A percentile compares a stretch with the other conserved stretches of the same genome.
phyloP scores from a whole-genome alignment of 805 yeast genomes.

The Ogataea nakhonphanomensis region DNA sequence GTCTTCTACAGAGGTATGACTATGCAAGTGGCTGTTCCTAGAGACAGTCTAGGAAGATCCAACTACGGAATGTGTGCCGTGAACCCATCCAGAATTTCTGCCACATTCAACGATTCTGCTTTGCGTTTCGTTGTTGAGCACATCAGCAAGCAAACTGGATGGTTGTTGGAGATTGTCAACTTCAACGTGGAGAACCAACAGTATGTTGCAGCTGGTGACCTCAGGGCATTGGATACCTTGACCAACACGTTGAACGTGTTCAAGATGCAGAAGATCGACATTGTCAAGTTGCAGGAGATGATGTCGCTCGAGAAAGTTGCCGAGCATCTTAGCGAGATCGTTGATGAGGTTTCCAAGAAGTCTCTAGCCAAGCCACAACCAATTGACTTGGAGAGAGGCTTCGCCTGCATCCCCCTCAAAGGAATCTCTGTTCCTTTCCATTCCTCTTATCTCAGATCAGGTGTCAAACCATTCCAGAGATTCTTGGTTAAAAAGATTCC shows the following conservation, averaged over 20 bases:
- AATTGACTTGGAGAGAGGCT: constrained; percentile 94
- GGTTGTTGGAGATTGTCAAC: constrained; percentile 98
- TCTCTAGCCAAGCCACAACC: constrained; percentile 92
- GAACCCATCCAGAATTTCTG: constrained; percentile 88
- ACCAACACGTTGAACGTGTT: constrained; percentile 90
- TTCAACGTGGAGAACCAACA: constrained; percentile 97
- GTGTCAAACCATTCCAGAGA: constrained; percentile 98
- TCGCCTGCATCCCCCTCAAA: constrained; percentile 95
- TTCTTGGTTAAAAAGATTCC: constrained; percentile 95
- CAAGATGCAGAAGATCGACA: constrained; percentile 91
- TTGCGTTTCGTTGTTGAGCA: constrained; percentile 91
- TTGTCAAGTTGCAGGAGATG: constrained; percentile 78
- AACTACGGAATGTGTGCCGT: constrained; percentile 99
- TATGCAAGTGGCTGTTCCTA: constrained; percentile 99
- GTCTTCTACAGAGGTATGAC: constrained; percentile 99
- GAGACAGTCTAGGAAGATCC: constrained; percentile 92
- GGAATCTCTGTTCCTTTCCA: constrained; percentile 99
- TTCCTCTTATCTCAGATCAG: constrained; percentile 95
- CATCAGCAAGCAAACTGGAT: constrained; percentile 75
- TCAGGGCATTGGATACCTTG: constrained; percentile 89
- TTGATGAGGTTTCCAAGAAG: constrained; percentile 78
- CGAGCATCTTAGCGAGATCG: constrained; percentile 84
- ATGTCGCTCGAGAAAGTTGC: constrained; percentile 85
- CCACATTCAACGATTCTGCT: constrained; percentile 90
- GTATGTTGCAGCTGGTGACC: constrained; percentile 98